Conservation (phyloP, 495 filamentous ascomycete genomes). For the Lophiostoma macrostomum region DNA sequence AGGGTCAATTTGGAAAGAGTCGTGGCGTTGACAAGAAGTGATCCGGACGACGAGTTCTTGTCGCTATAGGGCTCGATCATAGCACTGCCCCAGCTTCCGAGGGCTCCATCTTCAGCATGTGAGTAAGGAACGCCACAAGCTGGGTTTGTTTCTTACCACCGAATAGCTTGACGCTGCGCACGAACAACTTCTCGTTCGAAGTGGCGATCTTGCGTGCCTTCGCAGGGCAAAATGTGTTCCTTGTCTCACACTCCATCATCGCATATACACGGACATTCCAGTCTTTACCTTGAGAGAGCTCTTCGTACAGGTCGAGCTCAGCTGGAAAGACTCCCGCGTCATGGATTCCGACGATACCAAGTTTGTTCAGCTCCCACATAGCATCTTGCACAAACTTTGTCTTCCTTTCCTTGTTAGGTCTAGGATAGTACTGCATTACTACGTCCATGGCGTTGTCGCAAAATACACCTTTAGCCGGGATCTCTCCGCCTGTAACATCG, state of each 20-base stretch:
- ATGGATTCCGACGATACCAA: slow-evolving; percentile 61
- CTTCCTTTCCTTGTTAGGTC: slow-evolving; percentile 49
- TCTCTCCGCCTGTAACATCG: slow-evolving; percentile 56
- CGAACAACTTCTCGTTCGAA: slow-evolving; percentile 46
- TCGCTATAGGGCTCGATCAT: slow-evolving; percentile 62
- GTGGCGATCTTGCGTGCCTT: slow-evolving; percentile 42
- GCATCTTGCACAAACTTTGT: slow-evolving; percentile 51
- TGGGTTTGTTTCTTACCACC: slow-evolving; percentile 43
- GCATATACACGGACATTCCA: slow-evolving; percentile 59
- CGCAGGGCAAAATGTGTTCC: slow-evolving; percentile 58
- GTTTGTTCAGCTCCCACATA: slow-evolving; percentile 55
- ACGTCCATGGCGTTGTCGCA: slow-evolving; percentile 69
- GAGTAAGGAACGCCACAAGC: slow-evolving; percentile 1
- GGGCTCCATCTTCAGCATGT: slow-evolving; percentile 53
- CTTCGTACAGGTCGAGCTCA: slow-evolving; percentile 51
- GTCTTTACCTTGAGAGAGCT: slow-evolving; percentile 45
- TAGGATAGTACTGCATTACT: slow-evolving; percentile 52
- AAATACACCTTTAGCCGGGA: slow-evolving; percentile 64
- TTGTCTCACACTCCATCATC: slow-evolving; percentile 60
- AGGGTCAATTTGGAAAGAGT: slow-evolving; percentile 46
- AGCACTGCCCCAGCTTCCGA: slow-evolving; percentile 63
- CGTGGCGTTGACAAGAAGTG: slow-evolving; percentile 57
- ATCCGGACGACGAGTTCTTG: slow-evolving; percentile 52
- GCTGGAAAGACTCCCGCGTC: slow-evolving; percentile 56
- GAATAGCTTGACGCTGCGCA: slow-evolving; percentile 59